Base-by-base conservation (phyloP, 2,329 filamentous ascomycete species). In the Thielaviopsis euricoi region DNA sequence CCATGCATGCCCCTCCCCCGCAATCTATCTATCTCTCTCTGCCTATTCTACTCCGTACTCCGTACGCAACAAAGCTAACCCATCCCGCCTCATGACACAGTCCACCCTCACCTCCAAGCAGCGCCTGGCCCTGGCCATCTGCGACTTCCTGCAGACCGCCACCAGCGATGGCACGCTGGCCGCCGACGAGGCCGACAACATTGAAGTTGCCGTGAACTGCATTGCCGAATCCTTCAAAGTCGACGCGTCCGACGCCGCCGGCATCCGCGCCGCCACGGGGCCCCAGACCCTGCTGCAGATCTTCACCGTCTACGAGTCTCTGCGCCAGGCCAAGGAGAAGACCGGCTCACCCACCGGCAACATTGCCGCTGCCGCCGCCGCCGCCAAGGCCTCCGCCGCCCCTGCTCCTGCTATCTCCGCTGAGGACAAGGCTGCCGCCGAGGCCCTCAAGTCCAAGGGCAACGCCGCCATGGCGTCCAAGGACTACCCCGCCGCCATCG, bases 151-250 rank as follows among this genome's bases (percentile, higher is more conserved):
- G 61, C 80, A 80, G 65, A 83, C 81, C 60, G 95, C 89, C 52
- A 76, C 89, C 65, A 85, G 82, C 62, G 93, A 98, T 70, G 93
- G 93, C 66, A 95, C 89, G 51, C 80, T 98, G 60, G 79, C 85
- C 57, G 75, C 85, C 65, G 93, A 97, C 66, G 91, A 98, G 71
- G 82, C 85, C 64, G 93, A 98, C 68, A 91, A 86, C 62, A 87
- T 98, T 70, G 93, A 98, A 69, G 85, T 98, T 56, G 93, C 93
- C 64, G 80, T 87, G 69, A 90, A 90, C 74, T 96, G 91, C 74
- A 97, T 98, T 71, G 81, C 85, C 64, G 91, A 97, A 70, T 86
- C 86, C 64, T 98, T 97, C 81, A 89, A 94, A 71, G 86, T 98
- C 66, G 89, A 97, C 72, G 81, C 88, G n/a, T 74, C 78, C 62